Evolutionary conservation across 2,329 filamentous ascomycete species (phyloP), one percentile per base, ranked within the genome.

Genomic region (Madurella fahalii): DNA sequence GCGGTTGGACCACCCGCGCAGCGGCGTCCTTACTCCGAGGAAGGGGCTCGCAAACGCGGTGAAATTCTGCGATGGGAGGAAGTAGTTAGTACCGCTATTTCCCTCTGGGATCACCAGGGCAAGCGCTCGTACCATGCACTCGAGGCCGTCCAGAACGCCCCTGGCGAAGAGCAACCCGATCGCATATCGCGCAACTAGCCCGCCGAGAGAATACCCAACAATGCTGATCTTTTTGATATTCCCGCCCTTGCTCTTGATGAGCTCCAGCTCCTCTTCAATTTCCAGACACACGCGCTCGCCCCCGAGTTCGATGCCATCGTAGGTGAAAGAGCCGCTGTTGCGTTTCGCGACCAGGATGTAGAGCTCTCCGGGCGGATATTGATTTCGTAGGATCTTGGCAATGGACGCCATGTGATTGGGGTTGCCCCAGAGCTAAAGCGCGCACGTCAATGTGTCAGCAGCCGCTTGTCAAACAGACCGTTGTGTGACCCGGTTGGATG

Each of bases 21-120:
- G 71, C 1, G 89, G 88, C 1, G 84, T 83, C 47, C 87, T 78
- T 1, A 88, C 87, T n/a, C 89, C 89, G 8, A 92, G 77, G 71
- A 92, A 89, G 20, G 89, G 93, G 32, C 88, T 86, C 5, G 89
- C 93, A 71, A 97, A 96, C 1, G 92, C 96, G 2, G 87, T 90
- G 71, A 97, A 96, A 76, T 95, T 96, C 81, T 87, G 58, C 2
- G 18, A 5, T 34, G n/a, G 7, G 44, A 13, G 47, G 54, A n/a
- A 44, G 43, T 39, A 32, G 4, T 17, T 16, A 40, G 5, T 37
- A 37, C 7, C 8, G n/a, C 39, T 47, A 9, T 37, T 37, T 41
- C 18, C 25, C 4, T 42, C 9, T 11, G 8, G 30, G 25, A 25
- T 9, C 32, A 18, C 30, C 15, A 2, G 34, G 30, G 17, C 30